These are phyloP conservation scores for Trifolium fragiferum DNA, from an alignment of 306 rosid genomes.

Conservation along the genomic window DNA sequence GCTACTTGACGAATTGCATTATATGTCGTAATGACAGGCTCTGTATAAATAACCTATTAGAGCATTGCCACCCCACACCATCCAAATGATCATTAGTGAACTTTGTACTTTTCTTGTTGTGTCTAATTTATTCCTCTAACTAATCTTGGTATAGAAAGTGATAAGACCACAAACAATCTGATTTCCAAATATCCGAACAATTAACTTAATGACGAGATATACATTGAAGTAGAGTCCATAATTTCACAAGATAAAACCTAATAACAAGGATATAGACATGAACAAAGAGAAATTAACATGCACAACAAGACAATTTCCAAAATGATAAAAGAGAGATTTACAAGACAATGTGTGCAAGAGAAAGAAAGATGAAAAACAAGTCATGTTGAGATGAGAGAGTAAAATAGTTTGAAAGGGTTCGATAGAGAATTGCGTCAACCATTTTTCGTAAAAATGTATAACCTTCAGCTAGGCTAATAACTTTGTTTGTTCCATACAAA, in stretches of 20 bases:
- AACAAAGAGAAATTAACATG: slow-evolving; percentile 2
- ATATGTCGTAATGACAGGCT: neutral
- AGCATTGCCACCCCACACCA: neutral
- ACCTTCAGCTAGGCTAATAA: neutral
- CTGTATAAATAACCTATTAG: neutral
- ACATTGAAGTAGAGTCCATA: neutral
- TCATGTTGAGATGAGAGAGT: neutral
- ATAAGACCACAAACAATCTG: neutral
- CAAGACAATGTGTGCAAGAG: neutral
- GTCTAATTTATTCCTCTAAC: neutral
- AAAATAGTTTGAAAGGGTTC: neutral
- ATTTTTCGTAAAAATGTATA: neutral
- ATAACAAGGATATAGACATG: neutral
- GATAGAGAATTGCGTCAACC: neutral
- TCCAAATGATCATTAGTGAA: neutral
- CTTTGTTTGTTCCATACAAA: neutral
- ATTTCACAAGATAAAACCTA: neutral
- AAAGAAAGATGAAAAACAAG: slow-evolving; percentile 3
- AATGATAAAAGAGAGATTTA: slow-evolving; percentile 13
- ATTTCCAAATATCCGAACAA: neutral
- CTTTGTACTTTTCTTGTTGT: neutral
- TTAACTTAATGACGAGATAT: neutral
- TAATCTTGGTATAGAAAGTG: neutral
- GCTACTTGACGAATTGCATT: neutral
- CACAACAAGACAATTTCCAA: neutral